Percentiles rank a stretch among this genome's conserved stretches.
Evolutionary conservation across 257 asterid species (phyloP).

Genomic region (Apocynum venetum): DNA sequence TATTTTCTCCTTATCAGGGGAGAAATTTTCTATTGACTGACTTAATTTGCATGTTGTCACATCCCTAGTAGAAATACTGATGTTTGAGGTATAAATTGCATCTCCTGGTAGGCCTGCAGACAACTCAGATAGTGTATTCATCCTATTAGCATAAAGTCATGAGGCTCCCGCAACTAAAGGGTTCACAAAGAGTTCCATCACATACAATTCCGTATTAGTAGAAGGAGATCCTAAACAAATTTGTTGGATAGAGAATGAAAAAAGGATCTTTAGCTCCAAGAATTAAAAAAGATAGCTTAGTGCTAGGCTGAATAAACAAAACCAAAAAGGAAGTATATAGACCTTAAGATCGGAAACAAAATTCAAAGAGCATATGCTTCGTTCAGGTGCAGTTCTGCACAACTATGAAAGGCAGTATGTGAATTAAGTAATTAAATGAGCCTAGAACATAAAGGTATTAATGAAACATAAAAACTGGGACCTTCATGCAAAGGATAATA

Average conservation of each 20-base stretch:
- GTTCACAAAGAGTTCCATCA: neutral
- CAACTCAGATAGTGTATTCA: neutral
- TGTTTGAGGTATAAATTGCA: constrained; percentile 23
- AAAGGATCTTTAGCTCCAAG: neutral
- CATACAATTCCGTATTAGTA: neutral
- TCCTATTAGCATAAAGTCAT: neutral
- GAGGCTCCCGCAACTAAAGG: neutral
- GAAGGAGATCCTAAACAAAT: neutral
- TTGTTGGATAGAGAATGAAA: neutral
- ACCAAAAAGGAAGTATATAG: neutral
- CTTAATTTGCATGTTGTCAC: constrained; percentile 28
- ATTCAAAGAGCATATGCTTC: neutral
- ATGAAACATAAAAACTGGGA: too few species aligned
- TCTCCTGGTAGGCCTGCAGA: constrained; percentile 32
- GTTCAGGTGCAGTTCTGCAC: too few species aligned
- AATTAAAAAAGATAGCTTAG: neutral
- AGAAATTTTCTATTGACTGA: constrained; percentile 24
- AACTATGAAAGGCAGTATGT: neutral
- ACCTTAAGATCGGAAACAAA: neutral
- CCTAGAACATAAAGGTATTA: neutral
- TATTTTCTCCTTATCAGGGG: constrained; percentile 28
- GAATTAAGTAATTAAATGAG: neutral
- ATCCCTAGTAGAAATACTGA: constrained; percentile 21
- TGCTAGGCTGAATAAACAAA: neutral
- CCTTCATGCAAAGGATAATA: too few species aligned